These are phyloP conservation scores for Anastatica hierochuntica DNA, from an alignment of 345 rosid genomes.

Conservation along the genomic window DNA sequence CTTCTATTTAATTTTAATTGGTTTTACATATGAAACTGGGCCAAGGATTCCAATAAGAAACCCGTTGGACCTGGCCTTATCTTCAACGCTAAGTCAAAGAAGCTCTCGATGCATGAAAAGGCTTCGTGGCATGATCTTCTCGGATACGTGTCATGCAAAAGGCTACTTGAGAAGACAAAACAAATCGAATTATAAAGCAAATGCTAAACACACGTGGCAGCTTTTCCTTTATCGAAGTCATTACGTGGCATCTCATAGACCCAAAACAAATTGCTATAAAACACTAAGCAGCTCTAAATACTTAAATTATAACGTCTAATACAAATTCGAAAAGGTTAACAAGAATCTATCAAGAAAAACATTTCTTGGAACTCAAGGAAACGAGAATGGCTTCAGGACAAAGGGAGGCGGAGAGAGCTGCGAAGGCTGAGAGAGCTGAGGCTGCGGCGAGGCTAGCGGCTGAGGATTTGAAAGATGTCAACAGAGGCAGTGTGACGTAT, in stretches of 20 bases:
- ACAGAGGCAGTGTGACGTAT: conserved; percentile 22
- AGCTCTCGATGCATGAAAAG: conserved; percentile 7
- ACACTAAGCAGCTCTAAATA: conserved; percentile 9
- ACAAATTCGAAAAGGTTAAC: neutral
- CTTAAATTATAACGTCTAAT: too few relatives aligned
- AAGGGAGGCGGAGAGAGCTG: conserved; percentile 34
- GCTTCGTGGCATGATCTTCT: conserved; percentile 15
- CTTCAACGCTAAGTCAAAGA: neutral
- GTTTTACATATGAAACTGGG: too few relatives aligned
- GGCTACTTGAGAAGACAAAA: neutral
- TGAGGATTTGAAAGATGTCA: conserved; percentile 34
- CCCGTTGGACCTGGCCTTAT: too few relatives aligned
- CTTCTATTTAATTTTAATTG: too few relatives aligned
- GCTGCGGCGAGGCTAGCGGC: conserved; percentile 34
- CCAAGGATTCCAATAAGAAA: too few relatives aligned
- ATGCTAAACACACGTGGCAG: conserved; percentile 2
- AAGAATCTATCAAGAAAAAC: neutral
- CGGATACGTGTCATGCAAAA: conserved; percentile 7
- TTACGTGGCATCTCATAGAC: conserved; percentile 19
- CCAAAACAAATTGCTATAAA: conserved; percentile 18
- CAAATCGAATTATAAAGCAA: neutral
- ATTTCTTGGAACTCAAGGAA: conserved; percentile 6
- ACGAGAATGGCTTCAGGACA: conserved; percentile 44
- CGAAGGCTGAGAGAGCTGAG: conserved; percentile 33
- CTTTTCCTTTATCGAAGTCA: neutral